Base-by-base conservation (phyloP, 768 basidiomycete species). In the Lactarius indigo region DNA sequence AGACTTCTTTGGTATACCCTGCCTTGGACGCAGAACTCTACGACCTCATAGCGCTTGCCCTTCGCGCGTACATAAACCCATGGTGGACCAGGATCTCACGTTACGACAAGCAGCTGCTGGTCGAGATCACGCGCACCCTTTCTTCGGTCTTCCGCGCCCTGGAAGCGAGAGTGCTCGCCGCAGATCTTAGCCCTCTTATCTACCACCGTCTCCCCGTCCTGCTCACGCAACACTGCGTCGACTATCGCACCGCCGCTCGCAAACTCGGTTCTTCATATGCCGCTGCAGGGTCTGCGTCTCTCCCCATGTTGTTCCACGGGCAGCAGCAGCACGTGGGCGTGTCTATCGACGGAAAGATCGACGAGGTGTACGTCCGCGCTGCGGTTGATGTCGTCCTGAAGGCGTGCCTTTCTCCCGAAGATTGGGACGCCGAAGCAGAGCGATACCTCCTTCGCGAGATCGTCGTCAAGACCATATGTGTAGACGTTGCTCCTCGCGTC, bases 51-150 rank as follows among this genome's bases (percentile, higher is more conserved):
- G 92, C 93, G 0, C 87, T 94, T 65, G 83, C 87, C 12, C 81
- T 95, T 28, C 84, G 92, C 39, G 91, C 91, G 7, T 90, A 83
- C 72, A 85, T 95, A 42, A 84, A 86, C 57, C 88, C 90, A 1
- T 95, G 92, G 93, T 95, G 92, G 90, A 81, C 89, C 37, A 91
- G 86, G 72, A 82, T 94, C 61, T 85, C 92, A 1, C 84, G 90
- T 66, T 91, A 91, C 68, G 92, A 94, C 83, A 91, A 85, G 73
- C 88, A 92, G 63, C 83, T 95, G 64, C 83, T 93, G 31, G 88
- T 90, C 28, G 85, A 90, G 69, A 84, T 93, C 59, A 82, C 87
- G 0, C 75, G 74, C 42, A 79, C 91, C 71, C 76, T 92, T 65
- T 78, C 82, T 5, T 77, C 80, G 69, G 82, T 92, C 73, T 71